Evolutionary conservation across 306 rosid species (phyloP), one percentile per base, ranked within the genome.

Genomic region (Vigna mungo): DNA sequence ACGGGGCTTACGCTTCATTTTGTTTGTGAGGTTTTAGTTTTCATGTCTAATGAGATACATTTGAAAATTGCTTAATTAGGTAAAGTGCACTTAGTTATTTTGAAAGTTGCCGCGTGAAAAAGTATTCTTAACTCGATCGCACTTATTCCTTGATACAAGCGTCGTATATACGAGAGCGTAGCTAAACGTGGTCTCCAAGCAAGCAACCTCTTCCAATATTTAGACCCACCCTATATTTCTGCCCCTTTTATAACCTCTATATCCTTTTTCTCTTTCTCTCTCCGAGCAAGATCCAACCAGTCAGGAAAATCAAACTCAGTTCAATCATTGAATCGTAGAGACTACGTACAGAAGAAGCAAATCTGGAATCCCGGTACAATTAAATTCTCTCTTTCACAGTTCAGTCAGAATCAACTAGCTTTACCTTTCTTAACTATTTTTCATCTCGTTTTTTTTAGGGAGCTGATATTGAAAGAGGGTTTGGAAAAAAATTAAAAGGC

Each of bases 131-230:
- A 9, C 51, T 18, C 61, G 60, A 71, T 27, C 66, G 47, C 72
- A 81, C 72, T 46, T 70, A 78, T 84, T 80, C 81, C 53, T 3
- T 56, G 52, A 74, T 71, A 73, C 59, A 78, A 44, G 81, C 80
- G 86, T 77, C 80, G 86, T 77, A 84, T 75, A 77, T 76, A 88
- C 84, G 56, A 63, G 47, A 88, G 72, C 79, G 73, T 55, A 81
- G 61, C 87, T 86, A 83, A 83, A 88, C 97, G 82, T 92, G 85
- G 16, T 47, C 67, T 68, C 63, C 91, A 90, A 86, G 97, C 85
- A 87, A 87, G 76, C 87, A 49, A 23, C 25, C 2, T 23, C 71
- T 63, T 20, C 25, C 87, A 81, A 84, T 87, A 78, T 83, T 68
- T 83, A 72, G 76, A 81, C 59, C 64, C 60, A 72, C 37, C 61